Conservation (phyloP, 2,329 filamentous ascomycete species). For the Bisporella sp. region DNA sequence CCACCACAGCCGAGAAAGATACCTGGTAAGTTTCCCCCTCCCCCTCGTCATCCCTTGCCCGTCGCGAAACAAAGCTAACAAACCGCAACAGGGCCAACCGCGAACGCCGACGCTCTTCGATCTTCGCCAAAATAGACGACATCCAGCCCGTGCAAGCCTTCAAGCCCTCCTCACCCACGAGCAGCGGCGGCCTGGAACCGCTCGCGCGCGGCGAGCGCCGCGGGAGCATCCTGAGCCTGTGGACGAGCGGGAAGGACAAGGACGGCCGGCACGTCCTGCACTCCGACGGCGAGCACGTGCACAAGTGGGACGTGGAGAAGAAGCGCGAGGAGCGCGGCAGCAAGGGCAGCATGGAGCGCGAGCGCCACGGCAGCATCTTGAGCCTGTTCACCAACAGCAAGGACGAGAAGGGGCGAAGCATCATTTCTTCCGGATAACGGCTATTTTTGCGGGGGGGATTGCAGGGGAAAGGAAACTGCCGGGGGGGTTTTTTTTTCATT, state of each 20-base stretch:
- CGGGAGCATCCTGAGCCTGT: constrained; percentile 4
- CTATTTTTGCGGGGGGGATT: no score
- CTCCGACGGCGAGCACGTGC: constrained; percentile 5
- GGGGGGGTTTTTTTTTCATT: no score
- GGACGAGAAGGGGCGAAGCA: constrained; percentile 9
- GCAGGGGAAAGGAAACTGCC: no score
- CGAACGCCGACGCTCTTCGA: constrained; percentile 12
- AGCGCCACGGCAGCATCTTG: constrained; percentile 12
- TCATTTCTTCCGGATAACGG: constrained; percentile 1
- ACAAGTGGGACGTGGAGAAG: neutral
- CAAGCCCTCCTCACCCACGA: neutral
- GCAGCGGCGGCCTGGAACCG: neutral
- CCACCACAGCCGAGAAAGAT: constrained; percentile 12
- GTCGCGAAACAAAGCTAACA: no score
- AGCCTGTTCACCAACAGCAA: constrained; percentile 12
- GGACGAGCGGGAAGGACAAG: constrained; percentile 11
- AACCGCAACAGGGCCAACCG: constrained; percentile 4
- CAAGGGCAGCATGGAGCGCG: constrained; percentile 1
- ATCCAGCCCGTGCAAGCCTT: neutral
- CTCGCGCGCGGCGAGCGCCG: neutral
- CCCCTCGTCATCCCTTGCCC: no score
- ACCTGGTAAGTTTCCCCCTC: constrained; percentile 2
- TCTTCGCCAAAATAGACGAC: constrained; percentile 11
- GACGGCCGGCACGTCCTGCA: constrained; percentile 12
- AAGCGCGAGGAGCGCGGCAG: constrained; percentile 1